Conservation (phyloP, 2,329 filamentous ascomycete genomes). For the Coniochaeta sp. region DNA sequence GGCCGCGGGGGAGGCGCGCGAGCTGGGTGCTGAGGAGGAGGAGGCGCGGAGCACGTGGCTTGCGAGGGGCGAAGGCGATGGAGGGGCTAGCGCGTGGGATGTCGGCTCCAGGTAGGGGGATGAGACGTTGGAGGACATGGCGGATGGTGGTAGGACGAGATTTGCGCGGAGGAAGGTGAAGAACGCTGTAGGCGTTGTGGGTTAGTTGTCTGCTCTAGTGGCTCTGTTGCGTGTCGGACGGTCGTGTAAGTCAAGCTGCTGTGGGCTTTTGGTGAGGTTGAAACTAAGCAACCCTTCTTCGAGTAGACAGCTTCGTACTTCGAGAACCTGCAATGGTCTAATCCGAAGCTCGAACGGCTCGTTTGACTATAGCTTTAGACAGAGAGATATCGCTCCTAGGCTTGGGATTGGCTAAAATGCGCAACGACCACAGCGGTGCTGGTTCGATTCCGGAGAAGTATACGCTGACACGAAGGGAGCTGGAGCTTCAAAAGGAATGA, state of each 20-base stretch:
- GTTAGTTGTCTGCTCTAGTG: not conserved
- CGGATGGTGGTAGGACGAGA: slow-evolving; percentile 57
- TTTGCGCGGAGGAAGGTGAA: slow-evolving; percentile 77
- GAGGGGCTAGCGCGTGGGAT: slow-evolving; percentile 22
- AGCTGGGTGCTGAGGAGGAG: slow-evolving; percentile 27
- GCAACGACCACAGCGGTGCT: not conserved
- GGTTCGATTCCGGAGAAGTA: not conserved
- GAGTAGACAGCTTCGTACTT: too few relatives aligned
- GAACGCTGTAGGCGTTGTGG: slow-evolving; percentile 52
- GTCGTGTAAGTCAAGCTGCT: not conserved
- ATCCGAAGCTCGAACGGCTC: not conserved
- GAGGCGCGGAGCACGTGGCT: slow-evolving; percentile 12
- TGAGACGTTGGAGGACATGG: slow-evolving; percentile 55
- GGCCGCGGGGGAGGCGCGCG: slow-evolving; percentile 10
- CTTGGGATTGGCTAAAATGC: not conserved
- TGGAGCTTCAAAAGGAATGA: slow-evolving; percentile 6
- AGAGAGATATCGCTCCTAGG: not conserved
- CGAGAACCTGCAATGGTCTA: too few relatives aligned
- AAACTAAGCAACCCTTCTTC: not conserved
- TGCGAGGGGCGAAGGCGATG: slow-evolving; percentile 7
- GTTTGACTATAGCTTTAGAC: not conserved
- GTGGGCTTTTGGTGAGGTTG: not conserved
- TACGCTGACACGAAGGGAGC: not conserved
- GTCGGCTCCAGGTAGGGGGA: slow-evolving; percentile 57
- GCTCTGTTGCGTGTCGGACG: not conserved